Base-by-base conservation (phyloP, 176 grass and related monocot genomes). In the Saccharum spontaneum region DNA sequence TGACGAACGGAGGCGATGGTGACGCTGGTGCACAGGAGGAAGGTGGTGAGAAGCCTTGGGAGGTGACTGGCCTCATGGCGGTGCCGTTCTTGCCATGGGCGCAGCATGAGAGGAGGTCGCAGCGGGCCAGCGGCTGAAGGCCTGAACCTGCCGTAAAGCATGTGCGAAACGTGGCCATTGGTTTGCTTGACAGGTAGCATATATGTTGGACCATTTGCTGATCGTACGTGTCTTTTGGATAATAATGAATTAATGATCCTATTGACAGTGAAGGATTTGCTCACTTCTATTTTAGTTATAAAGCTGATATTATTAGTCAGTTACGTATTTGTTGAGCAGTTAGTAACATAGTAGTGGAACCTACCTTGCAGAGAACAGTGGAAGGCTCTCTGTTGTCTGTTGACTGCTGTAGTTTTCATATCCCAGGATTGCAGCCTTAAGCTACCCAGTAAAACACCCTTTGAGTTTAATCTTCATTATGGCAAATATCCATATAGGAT, bases 61-160 rank as follows among this genome's bases (percentile, higher is more conserved):
- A 48, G 4, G 22, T 69, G 61, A 30, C 63, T 16, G 78, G n/a
- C 4, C 36, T 37, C 72, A 37, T 43, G 24, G 18, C 5, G 8
- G 8, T 2, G 24, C 81, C 72, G 9, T 69, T 86, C 39, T 15
- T 76, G 43, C 83, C 65, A 5, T 82, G 83, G 83, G 52, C 78
- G 52, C 40, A 65, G 52, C 52, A 71, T 68, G 65, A 83, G 78
- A 81, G 15, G 78, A 86, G 78, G 43, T 90, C 78, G 49, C 54
- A 45, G 65, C 33, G 33, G 11, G 11, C 24, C 41, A 45, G 78
- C 41, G 23, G 54, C 41, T 5, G 52, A 86, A 81, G 54, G 33
- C 16, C 50, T 55, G 65, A 86, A 81, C 78, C 37, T 63, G 69
- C 37, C 44, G 38, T 45, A 84, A 71, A 76, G 64, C 24, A 75